Base-by-base conservation (phyloP, 2,329 filamentous ascomycete species). In the Hypomyces rosellus region DNA sequence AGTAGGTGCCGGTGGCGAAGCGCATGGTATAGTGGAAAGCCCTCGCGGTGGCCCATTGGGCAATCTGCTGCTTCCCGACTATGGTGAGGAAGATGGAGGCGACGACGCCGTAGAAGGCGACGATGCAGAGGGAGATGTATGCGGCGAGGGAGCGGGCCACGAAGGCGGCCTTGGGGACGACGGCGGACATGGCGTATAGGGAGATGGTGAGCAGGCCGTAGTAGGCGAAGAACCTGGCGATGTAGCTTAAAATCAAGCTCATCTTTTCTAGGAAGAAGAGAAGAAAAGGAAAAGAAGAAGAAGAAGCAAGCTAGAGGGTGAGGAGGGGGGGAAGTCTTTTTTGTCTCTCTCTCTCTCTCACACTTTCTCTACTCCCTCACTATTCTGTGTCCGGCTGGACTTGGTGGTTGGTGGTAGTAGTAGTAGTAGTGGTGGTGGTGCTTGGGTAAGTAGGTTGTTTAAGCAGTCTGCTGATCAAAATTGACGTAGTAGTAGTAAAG, bases 1-100 rank as follows among this genome's bases (percentile, higher is more conserved):
- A 96, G 52, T 76, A 79, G 45, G 96, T 77, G 53, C 92, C 92
- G 1, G 89, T 90, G 44, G 81, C 78, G 42, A 78, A 68, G 59
- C 77, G 76, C 86, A 96, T 95, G 58, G 80, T 66, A 72, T 81
- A 87, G 68, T 91, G 87, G 77, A 96, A 97, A 56, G 77, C 71
- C 54, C 90, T 82, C 7, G 75, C 93, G 9, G 82, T 82, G 37
- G 88, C 82, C 89, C 90, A 97, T 75, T 97, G 93, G 25, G 88
- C 81, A 56, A 89, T 81, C 49, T 86, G 83, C 53, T 83, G 84
- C 60, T 86, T 81, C 53, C 90, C 90, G 45, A 84, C 59, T 14
- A 88, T 61, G 43, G 86, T 84, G 55, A 97, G 77, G 52, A 81
- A 61, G 54, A 91, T 78, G 41, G 87, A 89, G 25, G 84, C 84